Base-by-base conservation (phyloP, 2,329 filamentous ascomycete species). In the Cercospora berteroae region DNA sequence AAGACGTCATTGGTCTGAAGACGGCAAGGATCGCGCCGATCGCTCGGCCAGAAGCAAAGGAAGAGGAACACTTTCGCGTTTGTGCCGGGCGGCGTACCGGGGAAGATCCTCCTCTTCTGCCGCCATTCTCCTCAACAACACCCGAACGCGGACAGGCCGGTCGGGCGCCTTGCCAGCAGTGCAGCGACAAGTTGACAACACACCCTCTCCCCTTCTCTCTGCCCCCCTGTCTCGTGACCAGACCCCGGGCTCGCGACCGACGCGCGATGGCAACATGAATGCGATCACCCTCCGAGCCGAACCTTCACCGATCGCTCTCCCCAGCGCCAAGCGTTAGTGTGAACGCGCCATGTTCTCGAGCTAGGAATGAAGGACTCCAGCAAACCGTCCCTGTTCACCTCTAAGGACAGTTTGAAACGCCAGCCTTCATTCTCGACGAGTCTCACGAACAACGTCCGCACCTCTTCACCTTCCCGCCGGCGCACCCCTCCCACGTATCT, bases 391-490 rank as follows among this genome's bases (percentile, higher is more conserved):
- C 68, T 72, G 60, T 71, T 71, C 64, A 69, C 70, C 25, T 64
- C 71, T 20, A 72, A 66, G 36, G 67, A 71, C 67, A 67, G 48
- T 36, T 52, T 67, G 12, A 61, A 63, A 23, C 27, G 62, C 42
- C 67, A 60, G 39, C 55, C 66, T 13, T 39, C 56, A 7, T 65
- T 60, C 8, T 52, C 65, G 27, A 25, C 42, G n/a, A 42, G 20
- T 13, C 29, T 64, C 23, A 55, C 23, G 52, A 68, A 64, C 63
- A 52, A 66, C 10, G 64, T 66, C 36, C 69, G 68, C 39, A 69
- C 67, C 16, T 70, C 69, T 12, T 71, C 69, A 42, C 71, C 71
- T 44, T 69, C 69, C 23, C 69, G 71, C 60, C 59, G 70, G 18
- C 66, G 67, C 25, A 68, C 64, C 66, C 55, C 64, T 18, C 66